Evolutionary conservation across 2,329 filamentous ascomycete genomes (phyloP).

Genomic region (Calonectria leucothoes): DNA sequence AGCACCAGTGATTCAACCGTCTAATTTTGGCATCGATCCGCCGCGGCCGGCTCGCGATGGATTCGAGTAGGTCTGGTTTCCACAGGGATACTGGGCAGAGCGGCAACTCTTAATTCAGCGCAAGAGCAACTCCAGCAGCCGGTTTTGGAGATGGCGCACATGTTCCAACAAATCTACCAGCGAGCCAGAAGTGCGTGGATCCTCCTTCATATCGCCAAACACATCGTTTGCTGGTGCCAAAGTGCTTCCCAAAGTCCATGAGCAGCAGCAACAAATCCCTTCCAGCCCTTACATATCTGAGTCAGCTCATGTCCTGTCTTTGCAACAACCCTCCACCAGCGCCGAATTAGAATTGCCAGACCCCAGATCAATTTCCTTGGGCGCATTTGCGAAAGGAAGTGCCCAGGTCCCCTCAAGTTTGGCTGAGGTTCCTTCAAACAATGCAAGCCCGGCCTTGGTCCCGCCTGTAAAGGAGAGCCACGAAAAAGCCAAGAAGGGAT

Average conservation of each 20-base stretch:
- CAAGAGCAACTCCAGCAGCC: constrained; percentile 48
- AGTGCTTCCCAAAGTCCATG: constrained; percentile 21
- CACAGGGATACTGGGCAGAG: constrained; percentile 73
- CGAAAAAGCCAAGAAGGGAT: constrained; percentile 36
- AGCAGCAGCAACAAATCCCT: constrained; percentile 32
- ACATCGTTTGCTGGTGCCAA: constrained; percentile 33
- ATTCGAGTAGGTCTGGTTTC: constrained; percentile 73
- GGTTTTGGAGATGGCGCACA: constrained; percentile 55
- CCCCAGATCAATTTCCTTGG: constrained; percentile 14
- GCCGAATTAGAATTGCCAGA: constrained; percentile 20
- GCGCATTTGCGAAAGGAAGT: neutral
- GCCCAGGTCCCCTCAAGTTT: neutral
- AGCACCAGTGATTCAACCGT: neutral
- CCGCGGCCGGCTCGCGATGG: constrained; percentile 66
- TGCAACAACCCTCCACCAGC: constrained; percentile 51
- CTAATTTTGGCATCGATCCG: constrained; percentile 57
- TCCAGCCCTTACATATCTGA: constrained; percentile 60
- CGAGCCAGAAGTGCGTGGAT: constrained; percentile 42
- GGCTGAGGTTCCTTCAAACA: neutral
- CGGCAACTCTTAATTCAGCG: constrained; percentile 50
- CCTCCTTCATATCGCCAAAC: constrained; percentile 39
- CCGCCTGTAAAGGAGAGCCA: constrained; percentile 21
- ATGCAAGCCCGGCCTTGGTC: neutral
- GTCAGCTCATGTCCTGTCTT: constrained; percentile 59
- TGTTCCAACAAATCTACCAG: constrained; percentile 52